Evolutionary conservation across 495 filamentous ascomycete species (phyloP).

Genomic region (Aspergillus funiculosus): DNA sequence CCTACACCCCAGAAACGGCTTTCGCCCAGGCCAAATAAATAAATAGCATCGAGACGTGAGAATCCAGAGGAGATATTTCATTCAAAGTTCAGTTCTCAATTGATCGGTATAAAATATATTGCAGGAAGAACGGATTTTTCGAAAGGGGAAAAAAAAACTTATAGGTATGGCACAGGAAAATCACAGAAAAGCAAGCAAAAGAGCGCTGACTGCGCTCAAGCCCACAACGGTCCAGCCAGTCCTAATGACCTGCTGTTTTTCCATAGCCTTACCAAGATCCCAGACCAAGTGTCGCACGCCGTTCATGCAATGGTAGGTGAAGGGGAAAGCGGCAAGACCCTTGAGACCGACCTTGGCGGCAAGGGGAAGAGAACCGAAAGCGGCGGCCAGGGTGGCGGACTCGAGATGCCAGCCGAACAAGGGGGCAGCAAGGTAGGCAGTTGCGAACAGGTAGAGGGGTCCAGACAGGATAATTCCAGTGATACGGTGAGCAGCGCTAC

Average conservation of each 20-base stretch:
- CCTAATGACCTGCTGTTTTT: constrained; percentile 63
- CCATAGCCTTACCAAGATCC: constrained; percentile 68
- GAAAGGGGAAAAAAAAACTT: constrained; percentile 21
- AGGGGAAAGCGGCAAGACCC: constrained; percentile 67
- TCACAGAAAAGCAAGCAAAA: constrained; percentile 55
- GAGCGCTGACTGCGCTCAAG: constrained; percentile 54
- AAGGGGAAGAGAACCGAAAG: constrained; percentile 67
- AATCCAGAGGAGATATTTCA: constrained; percentile 9
- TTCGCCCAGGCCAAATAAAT: too few relatives aligned
- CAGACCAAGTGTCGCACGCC: constrained; percentile 85
- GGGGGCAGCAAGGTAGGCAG: constrained; percentile 78
- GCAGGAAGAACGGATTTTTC: constrained; percentile 23
- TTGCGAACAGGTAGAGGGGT: constrained; percentile 73
- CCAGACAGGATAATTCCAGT: constrained; percentile 69
- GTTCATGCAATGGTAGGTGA: constrained; percentile 81
- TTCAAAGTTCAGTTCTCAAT: constrained; percentile 18
- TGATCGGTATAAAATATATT: constrained; percentile 24
- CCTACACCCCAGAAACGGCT: too few relatives aligned
- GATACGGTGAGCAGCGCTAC: constrained; percentile 69
- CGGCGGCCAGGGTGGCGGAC: constrained; percentile 67
- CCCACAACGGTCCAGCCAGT: constrained; percentile 73
- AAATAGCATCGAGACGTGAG: too few relatives aligned
- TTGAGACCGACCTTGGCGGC: constrained; percentile 68
- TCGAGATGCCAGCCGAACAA: constrained; percentile 80
- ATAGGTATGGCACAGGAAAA: constrained; percentile 41